Conservation (phyloP, 192 early-diverging fungal genomes). For the Rhizoclosmatium globosum region DNA sequence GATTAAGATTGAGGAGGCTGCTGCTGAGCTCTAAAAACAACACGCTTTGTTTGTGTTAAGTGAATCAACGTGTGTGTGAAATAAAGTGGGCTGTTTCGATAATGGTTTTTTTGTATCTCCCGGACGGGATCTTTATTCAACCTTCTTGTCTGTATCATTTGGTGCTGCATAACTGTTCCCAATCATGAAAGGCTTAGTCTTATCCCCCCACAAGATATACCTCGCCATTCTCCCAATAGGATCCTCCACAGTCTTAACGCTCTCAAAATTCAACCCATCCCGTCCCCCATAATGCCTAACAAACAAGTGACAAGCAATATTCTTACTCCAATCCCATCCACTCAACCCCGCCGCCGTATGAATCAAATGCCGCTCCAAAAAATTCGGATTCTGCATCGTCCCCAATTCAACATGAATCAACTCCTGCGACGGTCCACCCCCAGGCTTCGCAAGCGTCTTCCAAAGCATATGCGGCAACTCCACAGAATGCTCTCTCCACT, state of each 20-base stretch:
- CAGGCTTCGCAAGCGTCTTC: not conserved
- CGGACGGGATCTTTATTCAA: no score
- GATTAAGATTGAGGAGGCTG: conserved; percentile 48
- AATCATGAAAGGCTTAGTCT: not conserved
- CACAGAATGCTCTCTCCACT: not conserved
- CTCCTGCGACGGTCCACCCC: not conserved
- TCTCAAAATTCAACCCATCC: conserved; percentile 6
- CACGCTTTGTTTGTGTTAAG: no score
- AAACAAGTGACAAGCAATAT: conserved; percentile 3
- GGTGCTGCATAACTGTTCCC: not conserved
- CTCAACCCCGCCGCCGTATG: not conserved
- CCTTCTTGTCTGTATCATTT: no score
- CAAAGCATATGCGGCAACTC: not conserved
- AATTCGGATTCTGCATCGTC: conserved; percentile 1
- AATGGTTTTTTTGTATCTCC: no score
- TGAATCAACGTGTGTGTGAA: no score
- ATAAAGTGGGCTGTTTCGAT: no score
- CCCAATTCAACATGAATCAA: conserved; percentile 2
- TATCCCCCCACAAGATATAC: conserved; percentile 11
- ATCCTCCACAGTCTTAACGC: conserved; percentile 4
- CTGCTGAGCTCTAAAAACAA: not conserved
- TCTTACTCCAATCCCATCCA: conserved; percentile 3
- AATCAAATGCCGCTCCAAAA: not conserved
- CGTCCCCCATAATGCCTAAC: not conserved
- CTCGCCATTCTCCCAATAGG: not conserved